Conservation (phyloP, 2,329 filamentous ascomycete species). For the Parasarocladium wereldwijsianum region DNA sequence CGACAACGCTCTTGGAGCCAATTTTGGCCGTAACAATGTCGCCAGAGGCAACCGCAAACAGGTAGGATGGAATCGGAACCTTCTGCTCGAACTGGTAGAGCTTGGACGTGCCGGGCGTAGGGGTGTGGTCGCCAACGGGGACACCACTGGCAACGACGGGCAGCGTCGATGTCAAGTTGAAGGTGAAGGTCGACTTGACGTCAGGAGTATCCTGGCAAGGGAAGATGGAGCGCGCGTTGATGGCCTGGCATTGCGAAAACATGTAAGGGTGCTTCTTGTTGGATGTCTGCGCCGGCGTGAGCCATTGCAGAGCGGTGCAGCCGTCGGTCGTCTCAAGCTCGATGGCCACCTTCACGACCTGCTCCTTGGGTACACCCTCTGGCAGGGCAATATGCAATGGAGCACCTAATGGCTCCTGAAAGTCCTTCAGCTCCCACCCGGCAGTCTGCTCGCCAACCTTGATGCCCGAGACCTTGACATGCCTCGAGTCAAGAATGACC, state of each 20-base stretch:
- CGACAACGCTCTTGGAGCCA: constrained; percentile 72
- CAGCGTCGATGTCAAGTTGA: constrained; percentile 72
- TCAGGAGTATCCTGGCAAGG: constrained; percentile 97
- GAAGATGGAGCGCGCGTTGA: constrained; percentile 85
- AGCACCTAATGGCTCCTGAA: constrained; percentile 59
- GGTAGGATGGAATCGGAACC: constrained; percentile 84
- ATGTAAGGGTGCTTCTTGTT: constrained; percentile 96
- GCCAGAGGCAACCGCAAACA: constrained; percentile 82
- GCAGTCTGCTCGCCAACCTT: constrained; percentile 43
- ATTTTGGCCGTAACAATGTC: constrained; percentile 79
- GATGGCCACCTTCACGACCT: constrained; percentile 43
- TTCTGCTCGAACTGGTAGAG: constrained; percentile 80
- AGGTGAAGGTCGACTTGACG: constrained; percentile 88
- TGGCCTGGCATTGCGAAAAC: constrained; percentile 96
- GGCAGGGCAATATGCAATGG: constrained; percentile 53
- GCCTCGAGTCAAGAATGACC: constrained; percentile 80
- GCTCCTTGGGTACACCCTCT: constrained; percentile 35
- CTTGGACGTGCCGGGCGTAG: constrained; percentile 32
- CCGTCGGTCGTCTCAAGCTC: constrained; percentile 67
- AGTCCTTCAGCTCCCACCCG: constrained; percentile 56
- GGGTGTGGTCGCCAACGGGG: constrained; percentile 28
- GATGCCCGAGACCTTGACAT: constrained; percentile 59
- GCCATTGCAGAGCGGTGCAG: constrained; percentile 90
- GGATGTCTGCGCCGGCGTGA: constrained; percentile 82
- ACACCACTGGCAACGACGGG: constrained; percentile 89